A percentile compares a stretch with the other conserved stretches of the same genome.
Conservation (phyloP, 2,329 filamentous ascomycete genomes). For the Paraconiothyrium brasiliense region DNA sequence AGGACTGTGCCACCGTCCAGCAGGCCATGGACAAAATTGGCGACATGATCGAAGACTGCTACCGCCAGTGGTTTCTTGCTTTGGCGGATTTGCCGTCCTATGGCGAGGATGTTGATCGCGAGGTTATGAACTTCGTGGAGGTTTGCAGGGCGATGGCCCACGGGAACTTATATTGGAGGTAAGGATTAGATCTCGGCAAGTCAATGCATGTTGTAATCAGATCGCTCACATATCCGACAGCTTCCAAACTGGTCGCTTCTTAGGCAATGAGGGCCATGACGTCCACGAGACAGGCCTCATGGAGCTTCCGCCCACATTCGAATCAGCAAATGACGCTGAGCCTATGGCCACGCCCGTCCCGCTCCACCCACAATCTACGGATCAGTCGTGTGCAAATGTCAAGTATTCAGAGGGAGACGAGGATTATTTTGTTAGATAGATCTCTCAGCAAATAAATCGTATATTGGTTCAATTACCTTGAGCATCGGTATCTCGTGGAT, state of each 20-base stretch:
- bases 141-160: conserved; percentile 1
- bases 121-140: conserved; percentile 8
- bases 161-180: conserved; percentile 12
- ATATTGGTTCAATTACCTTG: not conserved
- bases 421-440: not conserved
- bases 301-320: conserved; percentile 6
- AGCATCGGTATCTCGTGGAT: not conserved
- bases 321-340: not conserved
- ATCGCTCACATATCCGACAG: not conserved
- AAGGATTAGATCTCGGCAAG: not conserved
- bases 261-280: conserved; percentile 3
- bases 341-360: not conserved
- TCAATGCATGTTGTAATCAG: not conserved
- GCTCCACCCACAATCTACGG: not conserved
- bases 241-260: conserved; percentile 4
- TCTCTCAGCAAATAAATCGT: not conserved
- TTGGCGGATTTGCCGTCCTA: conserved; percentile 1
- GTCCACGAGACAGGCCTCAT: not conserved
- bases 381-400: not conserved
- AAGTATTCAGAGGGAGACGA: not conserved
- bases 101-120: conserved; percentile 4
- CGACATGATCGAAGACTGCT: conserved; percentile 8
- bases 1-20: not conserved
- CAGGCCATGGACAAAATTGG: conserved; percentile 9
- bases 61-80: conserved; percentile 1